These are phyloP conservation scores for Penicillium longicatenatum DNA, from an alignment of 495 filamentous ascomycete species.

Conservation along the genomic window DNA sequence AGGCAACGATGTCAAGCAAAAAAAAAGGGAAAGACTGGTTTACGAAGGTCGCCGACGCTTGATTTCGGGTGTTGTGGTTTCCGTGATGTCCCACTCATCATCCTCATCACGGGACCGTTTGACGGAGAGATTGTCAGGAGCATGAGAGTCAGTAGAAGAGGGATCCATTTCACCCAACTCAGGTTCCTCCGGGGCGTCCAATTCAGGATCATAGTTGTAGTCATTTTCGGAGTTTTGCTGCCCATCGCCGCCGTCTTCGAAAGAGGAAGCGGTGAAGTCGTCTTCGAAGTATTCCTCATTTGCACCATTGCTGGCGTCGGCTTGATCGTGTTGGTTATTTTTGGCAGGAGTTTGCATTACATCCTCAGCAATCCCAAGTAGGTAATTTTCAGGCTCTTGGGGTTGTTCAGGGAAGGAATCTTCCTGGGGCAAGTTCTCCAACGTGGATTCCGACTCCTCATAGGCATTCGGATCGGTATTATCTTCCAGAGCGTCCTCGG, in stretches of 20 bases:
- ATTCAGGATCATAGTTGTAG: slow-evolving; percentile 20
- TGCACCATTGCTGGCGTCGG: slow-evolving; percentile 28
- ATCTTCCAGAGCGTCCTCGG: slow-evolving; percentile 23
- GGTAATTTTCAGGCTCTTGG: slow-evolving; percentile 31
- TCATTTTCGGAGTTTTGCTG: slow-evolving; percentile 28
- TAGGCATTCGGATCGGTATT: slow-evolving; percentile 16
- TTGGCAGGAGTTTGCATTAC: slow-evolving; percentile 31
- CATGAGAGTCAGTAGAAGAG: slow-evolving; percentile 21
- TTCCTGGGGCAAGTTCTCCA: slow-evolving; percentile 16
- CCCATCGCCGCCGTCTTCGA: slow-evolving; percentile 26
- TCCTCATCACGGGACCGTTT: slow-evolving; percentile 38
- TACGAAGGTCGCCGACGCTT: slow-evolving; percentile 36
- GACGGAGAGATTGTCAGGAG: slow-evolving; percentile 20
- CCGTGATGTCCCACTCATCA: slow-evolving; percentile 31
- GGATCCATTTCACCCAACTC: slow-evolving; percentile 28
- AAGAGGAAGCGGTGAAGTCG: slow-evolving; percentile 4
- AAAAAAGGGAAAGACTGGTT: slow-evolving; percentile 4
- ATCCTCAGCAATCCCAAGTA: slow-evolving; percentile 36
- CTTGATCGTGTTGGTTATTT: slow-evolving; percentile 13
- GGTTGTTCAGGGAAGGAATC: slow-evolving; percentile 18
- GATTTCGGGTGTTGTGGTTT: slow-evolving; percentile 23
- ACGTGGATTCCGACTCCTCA: slow-evolving; percentile 18
- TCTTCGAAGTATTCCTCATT: slow-evolving; percentile 17
- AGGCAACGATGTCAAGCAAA: background rate
- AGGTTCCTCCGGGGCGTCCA: slow-evolving; percentile 20